phyloP scores from a whole-genome alignment of 2,329 filamentous ascomycete genomes.

The Ophiostoma ulmi region DNA sequence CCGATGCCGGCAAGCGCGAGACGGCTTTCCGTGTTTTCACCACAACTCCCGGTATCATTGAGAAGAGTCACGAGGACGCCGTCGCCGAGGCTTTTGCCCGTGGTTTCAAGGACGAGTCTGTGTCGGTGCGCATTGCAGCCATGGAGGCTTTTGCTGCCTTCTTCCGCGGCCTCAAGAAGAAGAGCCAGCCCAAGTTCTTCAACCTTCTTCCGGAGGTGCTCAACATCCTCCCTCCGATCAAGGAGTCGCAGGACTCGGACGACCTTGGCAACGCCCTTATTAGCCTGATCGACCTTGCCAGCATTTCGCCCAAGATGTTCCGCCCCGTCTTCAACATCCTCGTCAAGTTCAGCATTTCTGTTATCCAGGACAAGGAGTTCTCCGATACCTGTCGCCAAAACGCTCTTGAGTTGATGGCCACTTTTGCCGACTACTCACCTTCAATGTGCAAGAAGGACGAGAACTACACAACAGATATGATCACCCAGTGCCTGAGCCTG shows the following conservation, averaged over 20 bases:
- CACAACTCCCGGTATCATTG: conserved; percentile 90
- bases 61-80: conserved; percentile 89
- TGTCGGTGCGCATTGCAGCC: conserved; percentile 79
- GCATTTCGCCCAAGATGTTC: conserved; percentile 96
- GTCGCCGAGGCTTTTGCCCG: conserved; percentile 83
- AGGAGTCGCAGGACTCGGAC: conserved; percentile 84
- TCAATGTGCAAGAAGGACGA: conserved; percentile 91
- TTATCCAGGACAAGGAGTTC: conserved; percentile 93
- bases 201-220: conserved; percentile 82
- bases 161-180: conserved; percentile 86
- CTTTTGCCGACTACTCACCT: conserved; percentile 90
- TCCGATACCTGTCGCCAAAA: conserved; percentile 88
- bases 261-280: conserved; percentile 85
- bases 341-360: conserved; percentile 85
- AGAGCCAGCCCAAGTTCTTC: conserved; percentile 82
- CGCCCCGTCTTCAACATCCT: conserved; percentile 88
- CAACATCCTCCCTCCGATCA: conserved; percentile 89
- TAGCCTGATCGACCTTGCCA: conserved; percentile 88
- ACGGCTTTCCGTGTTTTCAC: conserved; percentile 93
- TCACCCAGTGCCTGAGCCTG: conserved; percentile 92
- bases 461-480: conserved; percentile 93
- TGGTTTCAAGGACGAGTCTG: conserved; percentile 84
- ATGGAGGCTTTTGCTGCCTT: conserved; percentile 97
- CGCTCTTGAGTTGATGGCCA: conserved; percentile 93
- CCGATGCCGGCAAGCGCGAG: conserved; percentile 78